Conservation (phyloP, 73 alveolate genomes). For the Paramecium sonneborni region DNA sequence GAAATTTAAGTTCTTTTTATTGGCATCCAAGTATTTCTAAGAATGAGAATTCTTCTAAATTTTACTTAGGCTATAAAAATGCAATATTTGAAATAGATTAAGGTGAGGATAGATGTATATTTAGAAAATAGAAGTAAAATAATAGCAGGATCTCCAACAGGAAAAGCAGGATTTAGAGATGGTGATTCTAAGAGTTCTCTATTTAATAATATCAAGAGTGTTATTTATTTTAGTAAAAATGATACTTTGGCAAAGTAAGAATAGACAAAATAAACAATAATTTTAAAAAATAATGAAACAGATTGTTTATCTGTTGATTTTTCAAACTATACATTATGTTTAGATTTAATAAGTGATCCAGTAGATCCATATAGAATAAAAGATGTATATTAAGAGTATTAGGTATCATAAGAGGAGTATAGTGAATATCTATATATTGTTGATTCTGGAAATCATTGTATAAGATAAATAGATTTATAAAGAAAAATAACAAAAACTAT, state of each 20-base stretch:
- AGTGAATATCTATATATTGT: neutral
- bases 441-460: conserved; percentile 28
- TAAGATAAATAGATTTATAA: conserved; percentile 18
- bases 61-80: neutral
- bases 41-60: neutral
- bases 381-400: neutral
- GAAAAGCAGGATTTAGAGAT: neutral
- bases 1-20: conserved; percentile 43
- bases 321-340: neutral
- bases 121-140: neutral
- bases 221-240: neutral
- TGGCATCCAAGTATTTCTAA: conserved; percentile 18
- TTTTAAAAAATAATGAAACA: neutral
- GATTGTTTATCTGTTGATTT: neutral
- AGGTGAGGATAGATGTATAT: neutral
- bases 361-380: neutral
- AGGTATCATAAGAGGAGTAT: neutral
- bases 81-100: neutral
- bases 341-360: neutral
- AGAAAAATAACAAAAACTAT: neutral
- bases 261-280: conserved; percentile 1
- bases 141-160: neutral
- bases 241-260: conserved; percentile 5
- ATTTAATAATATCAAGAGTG: conserved; percentile 38
- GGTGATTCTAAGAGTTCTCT: conserved; percentile 28